These are phyloP conservation scores for Zygoascus flipseniorum DNA, from an alignment of 805 yeast genomes.

Conservation along the genomic window DNA sequence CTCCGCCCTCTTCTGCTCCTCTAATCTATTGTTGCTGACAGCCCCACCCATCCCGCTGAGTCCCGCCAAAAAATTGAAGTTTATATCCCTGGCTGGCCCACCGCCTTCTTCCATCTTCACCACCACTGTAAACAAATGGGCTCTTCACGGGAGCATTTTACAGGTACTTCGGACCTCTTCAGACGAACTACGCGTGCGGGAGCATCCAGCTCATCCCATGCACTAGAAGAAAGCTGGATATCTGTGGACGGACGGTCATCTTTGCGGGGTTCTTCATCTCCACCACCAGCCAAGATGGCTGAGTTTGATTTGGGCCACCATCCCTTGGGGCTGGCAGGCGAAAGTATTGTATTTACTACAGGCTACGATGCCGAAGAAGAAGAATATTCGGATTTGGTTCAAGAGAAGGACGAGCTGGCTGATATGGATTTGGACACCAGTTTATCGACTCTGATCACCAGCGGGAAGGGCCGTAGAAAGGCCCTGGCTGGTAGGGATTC, in stretches of 20 bases:
- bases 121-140: too few relatives aligned
- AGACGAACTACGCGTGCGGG: too few relatives aligned
- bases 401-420: neutral
- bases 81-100: too few relatives aligned
- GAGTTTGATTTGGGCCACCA: neutral
- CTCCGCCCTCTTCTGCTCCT: too few relatives aligned
- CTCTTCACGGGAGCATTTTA: too few relatives aligned
- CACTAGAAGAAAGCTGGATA: neutral
- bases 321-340: neutral
- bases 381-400: neutral
- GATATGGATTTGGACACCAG: conserved; percentile 12
- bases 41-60: too few relatives aligned
- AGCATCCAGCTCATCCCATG: neutral
- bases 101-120: too few relatives aligned
- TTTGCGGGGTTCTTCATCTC: neutral
- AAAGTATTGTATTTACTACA: neutral
- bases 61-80: too few relatives aligned
- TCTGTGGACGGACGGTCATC: neutral
- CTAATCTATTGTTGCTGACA: too few relatives aligned
- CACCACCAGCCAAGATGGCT: neutral
- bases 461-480: neutral
- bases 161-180: too few relatives aligned
- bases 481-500: neutral
- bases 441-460: conserved; percentile 5
- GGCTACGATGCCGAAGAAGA: neutral